Evolutionary conservation across 805 yeast genomes (phyloP), one percentile per base, ranked within the genome.

Genomic region (Hyphopichia homilentoma): DNA sequence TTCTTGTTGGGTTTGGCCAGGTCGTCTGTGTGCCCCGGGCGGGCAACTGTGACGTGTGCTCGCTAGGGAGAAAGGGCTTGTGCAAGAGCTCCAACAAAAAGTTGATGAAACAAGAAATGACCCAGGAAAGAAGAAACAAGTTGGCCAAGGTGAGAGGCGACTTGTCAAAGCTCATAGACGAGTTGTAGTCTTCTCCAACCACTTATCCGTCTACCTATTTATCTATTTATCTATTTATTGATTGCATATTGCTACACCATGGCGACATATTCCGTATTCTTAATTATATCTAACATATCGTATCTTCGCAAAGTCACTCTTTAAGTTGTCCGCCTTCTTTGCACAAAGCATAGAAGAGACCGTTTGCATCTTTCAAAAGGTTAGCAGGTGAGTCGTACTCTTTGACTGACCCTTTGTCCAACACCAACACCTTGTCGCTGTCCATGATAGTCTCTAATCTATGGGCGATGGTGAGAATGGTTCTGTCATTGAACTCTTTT

Each of bases 1-100:
- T 83, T 7, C 57, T 90, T 5, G 97, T 89, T 6, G 97, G 97
- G 4, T 89, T 88, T 65, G 97, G 97, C 8, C 97, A 89, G 54
- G 79, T 81, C 0, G 72, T 89, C 3, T 89, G 97, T 52, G 71
- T 78, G 7, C 84, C 95, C 0, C 68, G 81, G 34, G 79, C 79
- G 4, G 59, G 68, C 29, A 68, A 82, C 39, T 87, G 96, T 57
- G 89, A 81, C 47, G 43, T 81, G 5, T 87, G 96, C 45, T 48
- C 73, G 3, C 57, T 81, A 46, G 76, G 73, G 11, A 58, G 50
- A 33, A 62, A 63, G 16, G 73, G 70, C 0, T 45, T 83, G 2
- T 86, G 95, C 44, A 67, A 73, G 22, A 73, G 75, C 21, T 79
- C 68, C 11, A 78, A 79, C 45, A 62, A 65, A 29, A 68, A 68